Conservation (phyloP, 1,139 yeast species). For the Kodamaea sp. region DNA sequence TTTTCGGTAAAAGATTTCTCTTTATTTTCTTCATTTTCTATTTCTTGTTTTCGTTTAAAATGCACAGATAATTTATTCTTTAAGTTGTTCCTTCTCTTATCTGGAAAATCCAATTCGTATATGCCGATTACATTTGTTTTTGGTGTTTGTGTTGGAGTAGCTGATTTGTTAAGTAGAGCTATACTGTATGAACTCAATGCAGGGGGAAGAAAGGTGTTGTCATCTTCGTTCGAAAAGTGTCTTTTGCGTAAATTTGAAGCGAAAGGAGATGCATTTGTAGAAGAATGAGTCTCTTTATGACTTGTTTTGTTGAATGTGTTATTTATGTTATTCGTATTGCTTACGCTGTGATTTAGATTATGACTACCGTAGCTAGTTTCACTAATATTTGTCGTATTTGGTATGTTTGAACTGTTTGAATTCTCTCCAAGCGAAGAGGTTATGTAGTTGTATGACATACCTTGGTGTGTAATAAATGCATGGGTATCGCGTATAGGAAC, state of each 20-base stretch:
- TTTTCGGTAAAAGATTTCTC: conserved; percentile 1
- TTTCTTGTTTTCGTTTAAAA: conserved; percentile 17
- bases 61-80: conserved; percentile 34
- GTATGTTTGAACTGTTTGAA: not conserved
- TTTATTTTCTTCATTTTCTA: conserved; percentile 5
- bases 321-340: not conserved
- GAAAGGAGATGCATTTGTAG: not conserved
- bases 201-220: conserved; percentile 58
- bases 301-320: not conserved
- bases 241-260: conserved; percentile 9
- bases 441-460: conserved; percentile 10
- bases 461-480: no score
- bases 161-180: conserved; percentile 26
- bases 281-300: not conserved
- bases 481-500: no score
- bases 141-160: conserved; percentile 1
- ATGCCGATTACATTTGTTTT: conserved; percentile 25
- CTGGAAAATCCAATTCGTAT: conserved; percentile 34
- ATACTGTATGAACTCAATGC: conserved; percentile 57
- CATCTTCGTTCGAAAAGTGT: conserved; percentile 39
- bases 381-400: conserved; percentile 1
- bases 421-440: conserved; percentile 7
- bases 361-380: conserved; percentile 10
- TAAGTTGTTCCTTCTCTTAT: conserved; percentile 18
- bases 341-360: not conserved